These are phyloP conservation scores for Betula pendula DNA, from an alignment of 306 rosid genomes.

Conservation along the genomic window DNA sequence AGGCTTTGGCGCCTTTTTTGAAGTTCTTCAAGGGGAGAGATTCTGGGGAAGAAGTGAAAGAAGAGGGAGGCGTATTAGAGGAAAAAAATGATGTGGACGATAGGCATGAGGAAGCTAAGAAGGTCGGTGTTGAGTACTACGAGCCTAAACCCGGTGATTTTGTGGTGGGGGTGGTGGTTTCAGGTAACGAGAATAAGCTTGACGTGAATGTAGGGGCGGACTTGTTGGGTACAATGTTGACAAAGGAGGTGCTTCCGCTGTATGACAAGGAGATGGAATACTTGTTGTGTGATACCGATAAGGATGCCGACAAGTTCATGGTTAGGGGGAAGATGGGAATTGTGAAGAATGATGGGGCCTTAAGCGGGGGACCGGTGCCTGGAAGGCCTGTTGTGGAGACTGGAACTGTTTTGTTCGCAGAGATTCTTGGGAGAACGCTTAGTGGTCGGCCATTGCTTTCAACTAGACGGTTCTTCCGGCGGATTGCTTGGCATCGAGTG, in stretches of 20 bases:
- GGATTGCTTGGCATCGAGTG: constrained; percentile 91
- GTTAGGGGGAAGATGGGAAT: constrained; percentile 81
- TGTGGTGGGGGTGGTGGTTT: constrained; percentile 90
- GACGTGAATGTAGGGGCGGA: constrained; percentile 90
- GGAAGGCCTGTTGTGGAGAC: constrained; percentile 80
- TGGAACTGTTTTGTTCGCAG: constrained; percentile 87
- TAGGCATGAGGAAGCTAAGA: constrained; percentile 41
- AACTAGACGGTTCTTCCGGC: constrained; percentile 77
- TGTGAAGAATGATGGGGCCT: constrained; percentile 69
- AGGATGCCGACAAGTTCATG: constrained; percentile 56
- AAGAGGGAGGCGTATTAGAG: constrained; percentile 37
- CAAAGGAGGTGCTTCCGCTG: constrained; percentile 94
- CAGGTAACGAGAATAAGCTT: constrained; percentile 87
- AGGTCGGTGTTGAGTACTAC: constrained; percentile 74
- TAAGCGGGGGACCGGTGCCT: constrained; percentile 41
- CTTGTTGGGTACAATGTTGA: constrained; percentile 87
- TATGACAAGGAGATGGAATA: constrained; percentile 81
- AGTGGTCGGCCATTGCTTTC: constrained; percentile 95
- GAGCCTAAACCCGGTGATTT: constrained; percentile 93
- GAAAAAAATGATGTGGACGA: constrained; percentile 35
- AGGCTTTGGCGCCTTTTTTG: constrained; percentile 79
- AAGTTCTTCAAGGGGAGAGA: constrained; percentile 70
- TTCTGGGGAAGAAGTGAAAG: constrained; percentile 41
- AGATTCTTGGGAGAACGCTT: constrained; percentile 92
- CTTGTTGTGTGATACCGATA: constrained; percentile 62